phyloP scores from a whole-genome alignment of 306 rosid species.

The Vicia villosa region DNA sequence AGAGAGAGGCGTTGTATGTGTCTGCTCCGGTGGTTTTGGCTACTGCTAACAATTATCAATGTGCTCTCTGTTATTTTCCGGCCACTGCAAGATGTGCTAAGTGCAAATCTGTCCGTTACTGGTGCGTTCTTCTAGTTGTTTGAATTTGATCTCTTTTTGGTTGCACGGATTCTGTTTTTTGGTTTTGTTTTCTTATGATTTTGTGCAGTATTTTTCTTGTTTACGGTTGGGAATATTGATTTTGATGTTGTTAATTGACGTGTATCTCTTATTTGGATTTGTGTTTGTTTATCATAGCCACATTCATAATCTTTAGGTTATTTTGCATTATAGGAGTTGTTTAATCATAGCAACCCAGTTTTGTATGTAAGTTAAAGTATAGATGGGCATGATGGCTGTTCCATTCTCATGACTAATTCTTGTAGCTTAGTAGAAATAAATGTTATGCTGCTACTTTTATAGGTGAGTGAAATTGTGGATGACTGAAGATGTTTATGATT shows the following conservation, averaged over 20 bases:
- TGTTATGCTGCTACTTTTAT: background rate
- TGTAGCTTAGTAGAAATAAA: background rate
- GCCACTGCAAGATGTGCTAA: slow-evolving; percentile 77
- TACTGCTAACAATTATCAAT: slow-evolving; percentile 42
- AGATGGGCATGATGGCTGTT: background rate
- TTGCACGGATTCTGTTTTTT: background rate
- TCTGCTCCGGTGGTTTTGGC: slow-evolving; percentile 31
- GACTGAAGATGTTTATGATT: background rate
- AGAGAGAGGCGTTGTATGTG: slow-evolving; percentile 59
- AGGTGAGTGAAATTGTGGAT: background rate
- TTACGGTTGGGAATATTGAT: slow-evolving; percentile 2
- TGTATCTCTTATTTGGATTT: slow-evolving; percentile 14
- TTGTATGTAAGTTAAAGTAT: background rate
- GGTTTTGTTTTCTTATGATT: background rate
- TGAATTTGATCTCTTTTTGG: background rate
- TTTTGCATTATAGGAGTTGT: background rate
- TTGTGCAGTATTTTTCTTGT: background rate
- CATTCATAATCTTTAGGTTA: background rate
- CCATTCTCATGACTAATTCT: background rate
- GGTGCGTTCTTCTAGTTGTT: slow-evolving; percentile 48
- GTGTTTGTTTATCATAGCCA: background rate
- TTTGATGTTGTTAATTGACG: slow-evolving; percentile 26
- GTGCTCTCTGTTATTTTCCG: slow-evolving; percentile 75
- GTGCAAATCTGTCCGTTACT: slow-evolving; percentile 89
- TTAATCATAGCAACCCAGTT: background rate